These are phyloP conservation scores for Balamuthia mandrillaris DNA, from an alignment of 208 protist species.

Conservation along the genomic window DNA sequence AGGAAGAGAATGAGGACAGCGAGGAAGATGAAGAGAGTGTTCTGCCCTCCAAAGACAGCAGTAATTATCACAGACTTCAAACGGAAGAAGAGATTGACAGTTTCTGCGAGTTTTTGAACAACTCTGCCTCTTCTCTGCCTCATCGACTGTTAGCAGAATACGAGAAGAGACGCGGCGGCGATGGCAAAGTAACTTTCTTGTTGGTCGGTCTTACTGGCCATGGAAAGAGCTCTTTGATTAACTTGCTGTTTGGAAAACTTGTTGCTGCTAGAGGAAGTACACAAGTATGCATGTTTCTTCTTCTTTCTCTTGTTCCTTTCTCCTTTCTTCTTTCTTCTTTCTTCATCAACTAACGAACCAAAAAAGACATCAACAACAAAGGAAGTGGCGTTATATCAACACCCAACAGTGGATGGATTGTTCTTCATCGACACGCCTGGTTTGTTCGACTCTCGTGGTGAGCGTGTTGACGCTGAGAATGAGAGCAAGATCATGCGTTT, in stretches of 20 bases:
- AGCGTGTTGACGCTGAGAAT: neutral
- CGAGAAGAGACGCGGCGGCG: neutral
- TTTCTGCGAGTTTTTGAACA: too few species aligned
- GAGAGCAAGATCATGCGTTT: conserved; percentile 11
- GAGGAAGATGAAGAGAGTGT: too few species aligned
- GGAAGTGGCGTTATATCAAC: conserved; percentile 24
- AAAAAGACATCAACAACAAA: neutral
- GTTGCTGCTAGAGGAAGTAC: neutral
- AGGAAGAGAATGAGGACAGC: too few species aligned
- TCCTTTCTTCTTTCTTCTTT: neutral
- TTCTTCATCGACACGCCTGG: conserved; percentile 39
- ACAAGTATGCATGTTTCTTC: neutral
- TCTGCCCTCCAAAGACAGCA: too few species aligned
- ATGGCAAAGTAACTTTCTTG: conserved; percentile 3
- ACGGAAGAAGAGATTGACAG: too few species aligned
- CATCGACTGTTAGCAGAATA: neutral
- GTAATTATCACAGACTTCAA: too few species aligned
- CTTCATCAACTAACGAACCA: neutral
- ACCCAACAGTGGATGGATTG: conserved; percentile 2
- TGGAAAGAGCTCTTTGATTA: conserved; percentile 35
- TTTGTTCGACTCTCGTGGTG: conserved; percentile 19
- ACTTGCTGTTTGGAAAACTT: conserved; percentile 8
- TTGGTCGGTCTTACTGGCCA: neutral
- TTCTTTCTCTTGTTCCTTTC: neutral
- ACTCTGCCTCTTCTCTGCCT: neutral